Evolutionary conservation across 2,329 filamentous ascomycete genomes (phyloP).

Genomic region (Dactylellina parvicollis): DNA sequence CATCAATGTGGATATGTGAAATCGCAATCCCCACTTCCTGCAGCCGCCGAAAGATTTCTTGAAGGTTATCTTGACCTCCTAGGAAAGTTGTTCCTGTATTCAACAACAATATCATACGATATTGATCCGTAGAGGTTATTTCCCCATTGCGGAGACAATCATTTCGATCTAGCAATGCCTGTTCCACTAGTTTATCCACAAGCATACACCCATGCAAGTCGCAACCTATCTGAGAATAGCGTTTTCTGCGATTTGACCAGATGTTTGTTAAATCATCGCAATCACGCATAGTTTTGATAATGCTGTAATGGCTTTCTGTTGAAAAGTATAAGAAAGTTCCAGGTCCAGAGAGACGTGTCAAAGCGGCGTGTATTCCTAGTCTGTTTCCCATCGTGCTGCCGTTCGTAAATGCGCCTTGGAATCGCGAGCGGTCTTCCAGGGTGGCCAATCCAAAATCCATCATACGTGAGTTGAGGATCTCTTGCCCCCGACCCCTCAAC

Average conservation of each 20-base stretch:
- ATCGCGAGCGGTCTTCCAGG: not conserved
- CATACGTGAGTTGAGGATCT: conserved; percentile 11
- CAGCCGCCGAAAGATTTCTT: conserved; percentile 5
- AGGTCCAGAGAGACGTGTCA: conserved; percentile 8
- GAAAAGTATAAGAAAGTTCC: conserved; percentile 28
- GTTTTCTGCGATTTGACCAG: not conserved
- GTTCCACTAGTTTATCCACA: not conserved
- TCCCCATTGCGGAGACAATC: too few relatives aligned
- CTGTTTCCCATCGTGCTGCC: conserved; percentile 42
- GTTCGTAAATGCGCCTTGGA: conserved; percentile 18
- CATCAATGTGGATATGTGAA: conserved; percentile 11
- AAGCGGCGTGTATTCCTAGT: conserved; percentile 32
- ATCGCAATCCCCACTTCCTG: not conserved
- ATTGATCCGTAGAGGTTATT: not conserved
- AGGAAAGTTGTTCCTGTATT: conserved; percentile 39
- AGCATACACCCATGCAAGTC: conserved; percentile 19
- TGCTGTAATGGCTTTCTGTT: conserved; percentile 30
- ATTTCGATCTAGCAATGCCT: conserved; percentile 2
- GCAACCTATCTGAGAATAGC: conserved; percentile 14
- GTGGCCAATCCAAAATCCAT: conserved; percentile 8
- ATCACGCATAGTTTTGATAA: conserved; percentile 21
- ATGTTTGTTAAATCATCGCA: conserved; percentile 18
- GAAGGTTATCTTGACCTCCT: conserved; percentile 18
- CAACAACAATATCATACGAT: conserved; percentile 22
- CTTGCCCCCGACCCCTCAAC: not conserved